Conservation (phyloP, 306 rosid species). For the Vigna reflexopilosa region DNA sequence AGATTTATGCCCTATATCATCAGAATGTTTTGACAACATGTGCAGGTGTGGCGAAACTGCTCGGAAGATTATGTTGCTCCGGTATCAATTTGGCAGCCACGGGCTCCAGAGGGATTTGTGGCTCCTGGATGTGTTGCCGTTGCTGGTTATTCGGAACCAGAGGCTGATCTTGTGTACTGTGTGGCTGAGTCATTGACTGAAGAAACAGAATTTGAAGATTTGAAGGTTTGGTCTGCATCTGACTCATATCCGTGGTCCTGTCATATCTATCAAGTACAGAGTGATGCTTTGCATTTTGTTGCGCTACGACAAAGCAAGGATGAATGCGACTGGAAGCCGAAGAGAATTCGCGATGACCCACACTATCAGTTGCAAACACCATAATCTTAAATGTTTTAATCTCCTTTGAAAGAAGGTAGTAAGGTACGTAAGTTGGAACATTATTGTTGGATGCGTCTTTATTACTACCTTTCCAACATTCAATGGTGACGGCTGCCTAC, state of each 20-base stretch:
- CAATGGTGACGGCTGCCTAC: too few relatives aligned
- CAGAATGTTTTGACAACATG: too few relatives aligned
- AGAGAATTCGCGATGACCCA: conserved; percentile 70
- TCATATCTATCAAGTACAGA: conserved; percentile 82
- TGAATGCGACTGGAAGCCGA: conserved; percentile 81
- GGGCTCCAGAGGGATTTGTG: conserved; percentile 93
- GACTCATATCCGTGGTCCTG: conserved; percentile 95
- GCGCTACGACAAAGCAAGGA: conserved; percentile 80
- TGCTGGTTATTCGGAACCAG: conserved; percentile 74
- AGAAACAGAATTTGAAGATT: conserved; percentile 83
- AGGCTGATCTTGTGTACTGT: conserved; percentile 70
- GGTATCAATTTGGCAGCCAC: conserved; percentile 89
- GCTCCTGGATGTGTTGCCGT: conserved; percentile 87
- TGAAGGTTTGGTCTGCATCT: conserved; percentile 84
- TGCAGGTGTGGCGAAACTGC: conserved; percentile 97
- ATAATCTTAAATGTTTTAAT: conserved; percentile 18
- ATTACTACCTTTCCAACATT: too few relatives aligned
- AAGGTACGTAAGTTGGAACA: neutral
- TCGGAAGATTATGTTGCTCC: conserved; percentile 70
- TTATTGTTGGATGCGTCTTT: neutral
- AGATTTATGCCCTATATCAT: too few relatives aligned
- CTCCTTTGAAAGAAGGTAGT: conserved; percentile 15
- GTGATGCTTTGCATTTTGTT: conserved; percentile 90
- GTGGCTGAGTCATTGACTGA: conserved; percentile 76
- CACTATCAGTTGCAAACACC: conserved; percentile 48